These are phyloP conservation scores for Cytospora piceae DNA, from an alignment of 2,329 filamentous ascomycete species.

Conservation along the genomic window DNA sequence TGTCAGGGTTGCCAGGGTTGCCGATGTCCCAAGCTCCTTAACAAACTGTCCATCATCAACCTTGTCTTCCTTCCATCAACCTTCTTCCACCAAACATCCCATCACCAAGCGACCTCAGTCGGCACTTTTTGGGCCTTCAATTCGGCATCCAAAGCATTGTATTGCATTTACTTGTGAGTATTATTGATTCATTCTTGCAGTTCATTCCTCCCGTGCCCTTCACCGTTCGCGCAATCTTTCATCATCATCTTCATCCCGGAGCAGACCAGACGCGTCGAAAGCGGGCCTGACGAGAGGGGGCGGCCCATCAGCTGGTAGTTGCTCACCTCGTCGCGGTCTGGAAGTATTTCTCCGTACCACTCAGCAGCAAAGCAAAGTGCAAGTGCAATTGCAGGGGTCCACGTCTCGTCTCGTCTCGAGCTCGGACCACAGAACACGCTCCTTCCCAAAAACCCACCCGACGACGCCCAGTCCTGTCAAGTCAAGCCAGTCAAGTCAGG, in stretches of 20 bases:
- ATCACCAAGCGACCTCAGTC: not conserved
- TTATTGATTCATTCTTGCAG: not conserved
- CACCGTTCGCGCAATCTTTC: not conserved
- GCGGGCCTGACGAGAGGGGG: not conserved
- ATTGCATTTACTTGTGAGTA: not conserved
- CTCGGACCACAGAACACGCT: constrained; percentile 23
- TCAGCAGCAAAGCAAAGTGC: not conserved
- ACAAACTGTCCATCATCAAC: not conserved
- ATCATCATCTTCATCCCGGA: not conserved
- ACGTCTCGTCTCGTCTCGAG: constrained; percentile 14
- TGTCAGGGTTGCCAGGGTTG: constrained; percentile 1
- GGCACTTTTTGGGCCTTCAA: not conserved
- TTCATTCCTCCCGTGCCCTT: not conserved
- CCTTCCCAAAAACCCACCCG: constrained; percentile 18
- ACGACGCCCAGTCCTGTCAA: constrained; percentile 8
- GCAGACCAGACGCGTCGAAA: not conserved
- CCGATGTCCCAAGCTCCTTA: not conserved
- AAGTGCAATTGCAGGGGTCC: constrained; percentile 23
- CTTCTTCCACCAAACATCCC: not conserved
- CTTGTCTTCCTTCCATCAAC: not conserved
- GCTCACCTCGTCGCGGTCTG: not conserved
- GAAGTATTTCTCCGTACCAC: not conserved
- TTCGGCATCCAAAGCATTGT: not conserved
- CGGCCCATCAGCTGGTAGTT: not conserved
- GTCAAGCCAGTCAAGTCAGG: constrained; percentile 2